Conservation (phyloP, 768 basidiomycete genomes). For the Lentinula aciculospora region DNA sequence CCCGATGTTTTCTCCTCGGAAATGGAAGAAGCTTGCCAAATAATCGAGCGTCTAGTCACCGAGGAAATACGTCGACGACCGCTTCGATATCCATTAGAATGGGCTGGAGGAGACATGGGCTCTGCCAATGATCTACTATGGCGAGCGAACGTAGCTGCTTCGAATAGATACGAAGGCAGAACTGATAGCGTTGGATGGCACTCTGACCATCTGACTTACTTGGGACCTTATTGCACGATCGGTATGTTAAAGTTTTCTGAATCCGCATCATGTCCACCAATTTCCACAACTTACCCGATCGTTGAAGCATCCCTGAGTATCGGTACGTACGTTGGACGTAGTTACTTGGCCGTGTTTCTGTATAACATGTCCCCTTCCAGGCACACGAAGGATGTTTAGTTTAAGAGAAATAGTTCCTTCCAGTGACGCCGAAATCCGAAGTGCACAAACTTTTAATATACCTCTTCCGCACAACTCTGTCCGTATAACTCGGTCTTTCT, state of each 20-base stretch:
- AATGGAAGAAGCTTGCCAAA: constrained; percentile 77
- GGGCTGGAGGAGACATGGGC: constrained; percentile 32
- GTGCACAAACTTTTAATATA: constrained; percentile 70
- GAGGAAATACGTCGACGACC: constrained; percentile 57
- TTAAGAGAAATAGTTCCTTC: constrained; percentile 72
- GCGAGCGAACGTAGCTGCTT: constrained; percentile 82
- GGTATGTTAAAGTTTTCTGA: constrained; percentile 8
- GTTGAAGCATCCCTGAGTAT: constrained; percentile 76
- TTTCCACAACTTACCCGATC: too few relatives aligned
- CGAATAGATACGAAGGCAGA: constrained; percentile 80
- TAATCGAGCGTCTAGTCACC: constrained; percentile 68
- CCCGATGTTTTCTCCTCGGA: constrained; percentile 53
- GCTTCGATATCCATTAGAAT: constrained; percentile 58
- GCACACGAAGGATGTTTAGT: constrained; percentile 65
- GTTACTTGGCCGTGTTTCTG: neutral
- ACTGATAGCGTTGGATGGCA: constrained; percentile 81
- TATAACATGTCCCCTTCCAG: constrained; percentile 24
- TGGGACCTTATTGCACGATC: constrained; percentile 83
- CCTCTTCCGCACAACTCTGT: constrained; percentile 79
- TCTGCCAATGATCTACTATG: constrained; percentile 30
- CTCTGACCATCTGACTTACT: constrained; percentile 74
- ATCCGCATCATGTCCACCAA: neutral
- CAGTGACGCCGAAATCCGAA: constrained; percentile 49
- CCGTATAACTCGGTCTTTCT: constrained; percentile 14
- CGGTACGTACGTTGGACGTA: constrained; percentile 33